These are phyloP conservation scores for Begonia peltatifolia DNA, from an alignment of 306 rosid genomes.

Conservation along the genomic window DNA sequence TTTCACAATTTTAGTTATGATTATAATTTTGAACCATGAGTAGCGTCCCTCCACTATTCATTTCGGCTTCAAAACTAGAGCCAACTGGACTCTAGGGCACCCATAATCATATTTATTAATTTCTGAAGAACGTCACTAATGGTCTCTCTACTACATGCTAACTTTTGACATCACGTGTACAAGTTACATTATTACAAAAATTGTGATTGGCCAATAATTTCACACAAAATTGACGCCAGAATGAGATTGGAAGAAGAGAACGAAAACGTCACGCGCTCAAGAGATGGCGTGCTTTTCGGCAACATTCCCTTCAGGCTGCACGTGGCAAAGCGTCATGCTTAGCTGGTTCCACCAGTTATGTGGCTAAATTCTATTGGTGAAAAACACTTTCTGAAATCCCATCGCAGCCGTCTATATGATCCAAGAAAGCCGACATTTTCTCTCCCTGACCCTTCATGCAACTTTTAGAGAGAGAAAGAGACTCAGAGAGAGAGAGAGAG, in stretches of 20 bases:
- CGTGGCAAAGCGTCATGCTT: conserved; percentile 55
- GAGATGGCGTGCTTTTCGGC: conserved; percentile 1
- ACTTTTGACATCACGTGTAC: background rate
- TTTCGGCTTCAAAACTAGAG: no score
- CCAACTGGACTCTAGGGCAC: no score
- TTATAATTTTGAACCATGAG: no score
- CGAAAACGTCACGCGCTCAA: background rate
- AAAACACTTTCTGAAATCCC: conserved; percentile 18
- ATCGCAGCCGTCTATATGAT: conserved; percentile 61
- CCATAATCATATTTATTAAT: no score
- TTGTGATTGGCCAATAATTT: no score
- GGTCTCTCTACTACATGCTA: no score
- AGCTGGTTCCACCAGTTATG: conserved; percentile 40
- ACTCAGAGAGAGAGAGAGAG: background rate
- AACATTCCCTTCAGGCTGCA: conserved; percentile 49
- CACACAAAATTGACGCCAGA: background rate
- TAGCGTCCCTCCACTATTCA: no score
- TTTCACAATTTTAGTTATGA: no score
- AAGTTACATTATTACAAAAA: no score
- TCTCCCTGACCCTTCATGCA: conserved; percentile 26
- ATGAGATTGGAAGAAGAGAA: background rate
- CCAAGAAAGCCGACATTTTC: conserved; percentile 26
- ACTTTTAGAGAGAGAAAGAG: conserved; percentile 3
- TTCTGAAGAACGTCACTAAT: no score
- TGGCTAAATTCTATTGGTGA: conserved; percentile 19